A percentile compares a stretch with the other conserved stretches of the same genome.
Evolutionary conservation across 2,329 filamentous ascomycete genomes (phyloP).

Genomic region (Diplodia intermedia): DNA sequence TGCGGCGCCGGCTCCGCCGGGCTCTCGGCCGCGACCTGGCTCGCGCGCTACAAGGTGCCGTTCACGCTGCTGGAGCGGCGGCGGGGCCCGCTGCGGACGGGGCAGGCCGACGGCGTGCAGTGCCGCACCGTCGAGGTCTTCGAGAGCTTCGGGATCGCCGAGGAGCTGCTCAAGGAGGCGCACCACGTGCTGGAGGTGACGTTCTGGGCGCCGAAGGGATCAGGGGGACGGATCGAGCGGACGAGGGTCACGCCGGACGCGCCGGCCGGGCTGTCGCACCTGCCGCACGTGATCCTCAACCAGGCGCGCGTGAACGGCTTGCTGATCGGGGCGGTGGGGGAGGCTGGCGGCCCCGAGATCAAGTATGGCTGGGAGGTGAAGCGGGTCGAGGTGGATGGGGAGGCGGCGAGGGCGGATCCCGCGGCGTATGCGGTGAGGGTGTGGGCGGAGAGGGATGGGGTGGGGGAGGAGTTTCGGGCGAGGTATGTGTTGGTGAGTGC

Average conservation of each 20-base stretch:
- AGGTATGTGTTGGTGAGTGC: slow-evolving; percentile 45
- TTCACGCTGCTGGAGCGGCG: slow-evolving; percentile 66
- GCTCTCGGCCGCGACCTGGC: slow-evolving; percentile 66
- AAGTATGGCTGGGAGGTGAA: slow-evolving; percentile 59
- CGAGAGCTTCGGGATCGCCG: slow-evolving; percentile 71
- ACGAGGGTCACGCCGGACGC: slow-evolving; percentile 59
- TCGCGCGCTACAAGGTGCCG: slow-evolving; percentile 62
- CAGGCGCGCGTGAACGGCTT: slow-evolving; percentile 73
- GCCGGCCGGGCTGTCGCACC: slow-evolving; percentile 65
- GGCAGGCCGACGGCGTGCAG: slow-evolving; percentile 71
- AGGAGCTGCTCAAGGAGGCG: slow-evolving; percentile 67
- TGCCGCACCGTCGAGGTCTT: slow-evolving; percentile 75
- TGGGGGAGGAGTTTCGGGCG: slow-evolving; percentile 40
- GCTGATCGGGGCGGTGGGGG: slow-evolving; percentile 61
- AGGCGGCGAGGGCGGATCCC: slow-evolving; percentile 39
- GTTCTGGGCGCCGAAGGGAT: slow-evolving; percentile 50
- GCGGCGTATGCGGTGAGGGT: slow-evolving; percentile 13
- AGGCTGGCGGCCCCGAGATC: slow-evolving; percentile 52
- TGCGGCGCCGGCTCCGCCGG: slow-evolving; percentile 68
- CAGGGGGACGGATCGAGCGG: slow-evolving; percentile 52
- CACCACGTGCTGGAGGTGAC: slow-evolving; percentile 71
- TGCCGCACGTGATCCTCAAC: slow-evolving; percentile 72
- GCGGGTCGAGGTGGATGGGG: slow-evolving; percentile 57
- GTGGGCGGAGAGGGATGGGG: slow-evolving; percentile 1
- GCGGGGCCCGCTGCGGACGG: slow-evolving; percentile 60